Evolutionary conservation across 306 rosid genomes (phyloP).

Genomic region (Acacia melanoxylon): DNA sequence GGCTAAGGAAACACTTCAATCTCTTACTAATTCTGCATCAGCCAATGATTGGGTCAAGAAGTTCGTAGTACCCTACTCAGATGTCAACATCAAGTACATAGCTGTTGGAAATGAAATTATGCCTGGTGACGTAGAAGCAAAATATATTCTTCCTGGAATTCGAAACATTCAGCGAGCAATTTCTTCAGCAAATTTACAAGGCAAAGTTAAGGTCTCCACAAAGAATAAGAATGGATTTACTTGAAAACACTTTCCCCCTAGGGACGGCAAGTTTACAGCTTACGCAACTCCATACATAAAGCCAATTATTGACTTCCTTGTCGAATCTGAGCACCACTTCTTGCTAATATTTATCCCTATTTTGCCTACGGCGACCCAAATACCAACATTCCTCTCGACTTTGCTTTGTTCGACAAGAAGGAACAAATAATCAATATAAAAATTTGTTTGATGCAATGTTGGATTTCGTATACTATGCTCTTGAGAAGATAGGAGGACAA

Average conservation of each 20-base stretch:
- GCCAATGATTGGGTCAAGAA: too few relatives aligned
- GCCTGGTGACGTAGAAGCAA: too few relatives aligned
- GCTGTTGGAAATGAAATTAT: too few relatives aligned
- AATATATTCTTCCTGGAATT: too few relatives aligned
- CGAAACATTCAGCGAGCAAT: too few relatives aligned
- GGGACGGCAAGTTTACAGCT: conserved; percentile 26
- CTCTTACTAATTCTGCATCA: too few relatives aligned
- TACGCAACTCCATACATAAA: conserved; percentile 27
- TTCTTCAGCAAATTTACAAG: too few relatives aligned
- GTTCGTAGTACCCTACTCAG: too few relatives aligned
- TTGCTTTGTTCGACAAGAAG: conserved; percentile 55
- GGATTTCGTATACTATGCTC: conserved; percentile 57
- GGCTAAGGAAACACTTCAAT: too few relatives aligned
- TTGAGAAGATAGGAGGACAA: conserved; percentile 47
- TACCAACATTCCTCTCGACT: conserved; percentile 25
- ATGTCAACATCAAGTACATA: too few relatives aligned
- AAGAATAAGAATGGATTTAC: conserved; percentile 25
- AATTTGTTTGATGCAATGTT: conserved; percentile 50
- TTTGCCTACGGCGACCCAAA: conserved; percentile 13
- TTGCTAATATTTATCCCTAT: conserved; percentile 67
- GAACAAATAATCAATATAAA: conserved; percentile 35
- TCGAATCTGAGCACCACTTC: conserved; percentile 55
- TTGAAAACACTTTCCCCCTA: conserved; percentile 44
- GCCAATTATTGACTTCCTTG: conserved; percentile 46
- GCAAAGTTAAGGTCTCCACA: too few relatives aligned